Evolutionary conservation across 805 yeast genomes (phyloP).

Genomic region (Lachancea meyersii): DNA sequence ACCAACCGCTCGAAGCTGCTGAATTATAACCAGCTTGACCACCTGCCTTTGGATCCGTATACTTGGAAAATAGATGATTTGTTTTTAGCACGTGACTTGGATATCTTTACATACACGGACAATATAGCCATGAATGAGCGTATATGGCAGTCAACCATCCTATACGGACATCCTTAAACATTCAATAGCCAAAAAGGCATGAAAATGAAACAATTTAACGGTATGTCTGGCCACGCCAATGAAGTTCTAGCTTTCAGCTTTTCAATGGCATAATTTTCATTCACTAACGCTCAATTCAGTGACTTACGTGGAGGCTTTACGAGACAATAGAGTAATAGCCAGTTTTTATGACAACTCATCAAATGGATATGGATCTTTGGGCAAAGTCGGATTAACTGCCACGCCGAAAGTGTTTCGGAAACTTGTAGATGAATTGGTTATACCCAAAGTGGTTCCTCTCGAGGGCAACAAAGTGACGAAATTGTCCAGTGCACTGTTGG

Average conservation of each 20-base stretch:
- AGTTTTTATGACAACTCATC: slow-evolving; percentile 19
- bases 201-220: slow-evolving; percentile 17
- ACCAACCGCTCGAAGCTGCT: too few relatives aligned
- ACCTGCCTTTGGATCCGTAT: too few relatives aligned
- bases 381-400: slow-evolving; percentile 8
- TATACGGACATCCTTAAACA: too few relatives aligned
- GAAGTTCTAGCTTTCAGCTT: neutral
- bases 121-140: too few relatives aligned
- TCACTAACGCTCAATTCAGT: slow-evolving; percentile 13
- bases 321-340: slow-evolving; percentile 19
- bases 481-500: slow-evolving; percentile 26
- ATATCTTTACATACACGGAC: too few relatives aligned
- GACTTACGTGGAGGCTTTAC: slow-evolving; percentile 26
- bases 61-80: too few relatives aligned
- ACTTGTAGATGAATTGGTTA: slow-evolving; percentile 26
- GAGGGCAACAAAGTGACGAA: slow-evolving; percentile 32
- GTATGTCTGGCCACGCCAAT: slow-evolving; percentile 4
- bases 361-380: slow-evolving; percentile 21
- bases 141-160: too few relatives aligned
- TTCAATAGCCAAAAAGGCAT: too few relatives aligned
- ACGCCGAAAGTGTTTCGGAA: slow-evolving; percentile 21
- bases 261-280: neutral
- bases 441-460: slow-evolving; percentile 28
- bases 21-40: too few relatives aligned
- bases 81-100: too few relatives aligned